Percentiles rank a stretch among this genome's conserved stretches.
Evolutionary conservation across 768 basidiomycete genomes (phyloP).

Genomic region (Rhodotorula toruloides): DNA sequence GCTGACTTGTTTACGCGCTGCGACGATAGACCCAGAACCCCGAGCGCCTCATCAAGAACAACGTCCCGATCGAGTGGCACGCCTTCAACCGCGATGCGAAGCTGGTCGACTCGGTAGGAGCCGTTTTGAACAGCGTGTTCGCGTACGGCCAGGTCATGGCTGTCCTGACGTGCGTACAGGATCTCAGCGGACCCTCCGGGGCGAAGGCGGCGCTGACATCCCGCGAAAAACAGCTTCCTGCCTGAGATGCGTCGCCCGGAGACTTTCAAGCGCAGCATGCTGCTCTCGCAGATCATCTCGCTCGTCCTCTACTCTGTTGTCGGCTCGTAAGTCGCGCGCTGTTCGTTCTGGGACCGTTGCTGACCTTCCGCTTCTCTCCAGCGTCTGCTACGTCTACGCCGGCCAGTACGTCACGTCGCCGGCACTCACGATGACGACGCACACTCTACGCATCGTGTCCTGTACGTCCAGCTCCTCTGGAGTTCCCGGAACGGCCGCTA

Average conservation of each 20-base stretch:
- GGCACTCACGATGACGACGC: constrained; percentile 1
- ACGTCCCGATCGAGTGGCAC: too few species aligned
- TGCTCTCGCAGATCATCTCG: neutral
- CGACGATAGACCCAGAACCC: neutral
- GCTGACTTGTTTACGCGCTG: neutral
- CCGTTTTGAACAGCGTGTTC: neutral
- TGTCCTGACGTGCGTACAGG: constrained; percentile 12
- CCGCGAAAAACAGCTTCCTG: too few species aligned
- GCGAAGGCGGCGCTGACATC: too few species aligned
- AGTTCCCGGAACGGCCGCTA: too few species aligned
- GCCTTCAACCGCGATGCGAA: too few species aligned
- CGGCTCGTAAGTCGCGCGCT: too few species aligned
- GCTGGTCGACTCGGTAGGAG: neutral
- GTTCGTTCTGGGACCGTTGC: too few species aligned
- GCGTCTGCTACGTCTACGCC: constrained; percentile 7
- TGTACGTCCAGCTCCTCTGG: too few species aligned
- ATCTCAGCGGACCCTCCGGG: too few species aligned
- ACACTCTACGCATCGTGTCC: neutral
- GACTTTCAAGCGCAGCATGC: neutral
- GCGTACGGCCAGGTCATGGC: constrained; percentile 13
- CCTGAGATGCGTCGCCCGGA: constrained; percentile 1
- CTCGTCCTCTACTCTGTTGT: constrained; percentile 18
- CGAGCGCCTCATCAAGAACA: too few species aligned
- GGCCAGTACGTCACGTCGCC: constrained; percentile 6
- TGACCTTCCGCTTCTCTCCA: too few species aligned